Conservation (phyloP, 2,329 filamentous ascomycete species). For the Arthrobotrys conoides region DNA sequence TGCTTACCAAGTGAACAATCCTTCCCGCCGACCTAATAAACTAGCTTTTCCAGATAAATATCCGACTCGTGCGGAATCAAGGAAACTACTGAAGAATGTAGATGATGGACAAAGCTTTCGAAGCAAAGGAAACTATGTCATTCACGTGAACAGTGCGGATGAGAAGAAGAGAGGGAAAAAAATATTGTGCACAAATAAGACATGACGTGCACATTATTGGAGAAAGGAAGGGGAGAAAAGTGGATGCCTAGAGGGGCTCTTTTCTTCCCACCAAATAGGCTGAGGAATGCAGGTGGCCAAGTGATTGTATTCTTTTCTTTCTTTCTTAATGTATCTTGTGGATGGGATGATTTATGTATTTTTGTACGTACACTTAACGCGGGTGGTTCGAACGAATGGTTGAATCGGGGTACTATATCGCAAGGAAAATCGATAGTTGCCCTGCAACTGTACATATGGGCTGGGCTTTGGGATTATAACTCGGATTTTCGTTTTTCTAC, state of each 20-base stretch:
- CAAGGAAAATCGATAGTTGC: neutral
- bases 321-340: neutral
- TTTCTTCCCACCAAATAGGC: neutral
- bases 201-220: slow-evolving; percentile 24
- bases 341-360: neutral
- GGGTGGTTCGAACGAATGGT: neutral
- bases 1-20: neutral
- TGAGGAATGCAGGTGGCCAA: slow-evolving; percentile 33
- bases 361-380: too few relatives aligned
- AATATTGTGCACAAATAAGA: neutral
- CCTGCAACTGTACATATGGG: neutral
- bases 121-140: slow-evolving; percentile 21
- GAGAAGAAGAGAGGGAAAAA: neutral
- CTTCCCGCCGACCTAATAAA: slow-evolving; percentile 5
- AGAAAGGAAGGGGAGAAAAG: neutral
- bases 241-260: slow-evolving; percentile 31
- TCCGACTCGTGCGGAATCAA: slow-evolving; percentile 16
- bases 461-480: neutral
- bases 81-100: slow-evolving; percentile 25
- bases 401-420: neutral
- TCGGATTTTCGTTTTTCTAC: too few relatives aligned
- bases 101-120: neutral
- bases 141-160: slow-evolving; percentile 22
- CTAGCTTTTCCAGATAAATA: neutral
- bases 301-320: neutral